Percentiles rank a stretch among this genome's conserved stretches.
phyloP scores from a whole-genome alignment of 73 alveolate species.

The Paraurostyla sp. region DNA sequence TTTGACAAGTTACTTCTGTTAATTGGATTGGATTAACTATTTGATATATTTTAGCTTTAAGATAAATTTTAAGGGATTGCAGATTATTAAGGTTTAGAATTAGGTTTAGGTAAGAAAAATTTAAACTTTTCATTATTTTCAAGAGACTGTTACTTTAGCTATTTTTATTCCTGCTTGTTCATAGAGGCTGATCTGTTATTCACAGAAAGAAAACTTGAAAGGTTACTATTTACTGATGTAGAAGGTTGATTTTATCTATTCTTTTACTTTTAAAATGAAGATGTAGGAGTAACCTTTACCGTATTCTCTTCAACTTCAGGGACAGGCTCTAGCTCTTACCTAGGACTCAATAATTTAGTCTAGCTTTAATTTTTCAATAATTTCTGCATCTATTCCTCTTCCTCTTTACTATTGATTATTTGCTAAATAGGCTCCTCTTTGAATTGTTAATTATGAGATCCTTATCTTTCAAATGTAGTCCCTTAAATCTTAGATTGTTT shows the following conservation, averaged over 20 bases:
- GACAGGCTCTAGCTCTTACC: constrained; percentile 1
- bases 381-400: background rate
- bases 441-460: too few species aligned
- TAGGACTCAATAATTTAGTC: background rate
- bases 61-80: too few species aligned
- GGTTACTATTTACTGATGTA: background rate
- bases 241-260: too few species aligned
- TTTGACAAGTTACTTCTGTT: too few species aligned
- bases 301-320: background rate
- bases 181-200: constrained; percentile 20
- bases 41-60: too few species aligned
- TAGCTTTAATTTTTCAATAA: background rate
- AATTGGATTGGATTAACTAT: too few species aligned
- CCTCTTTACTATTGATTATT: background rate
- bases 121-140: constrained; percentile 22
- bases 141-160: background rate
- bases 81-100: background rate
- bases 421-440: too few species aligned
- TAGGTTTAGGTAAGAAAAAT: background rate
- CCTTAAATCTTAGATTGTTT: too few species aligned
- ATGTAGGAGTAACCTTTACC: background rate
- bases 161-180: background rate
- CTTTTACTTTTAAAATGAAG: background rate
- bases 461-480: too few species aligned
- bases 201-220: background rate